These are phyloP conservation scores for Murraya paniculata DNA, from an alignment of 345 rosid genomes.

Conservation along the genomic window DNA sequence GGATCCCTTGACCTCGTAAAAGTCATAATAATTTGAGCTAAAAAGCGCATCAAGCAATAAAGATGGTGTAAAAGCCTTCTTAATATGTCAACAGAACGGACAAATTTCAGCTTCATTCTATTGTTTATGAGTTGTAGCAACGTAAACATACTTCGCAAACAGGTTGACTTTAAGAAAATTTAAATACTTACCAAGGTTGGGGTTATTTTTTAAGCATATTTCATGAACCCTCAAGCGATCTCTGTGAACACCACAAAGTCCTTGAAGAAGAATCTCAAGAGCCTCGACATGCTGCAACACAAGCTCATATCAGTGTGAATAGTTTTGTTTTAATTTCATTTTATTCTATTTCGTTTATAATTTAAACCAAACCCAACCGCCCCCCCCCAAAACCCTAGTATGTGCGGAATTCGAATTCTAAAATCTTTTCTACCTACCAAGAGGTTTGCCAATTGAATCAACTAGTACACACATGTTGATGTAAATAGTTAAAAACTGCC, in stretches of 20 bases:
- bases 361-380: neutral
- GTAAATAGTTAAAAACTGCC: neutral
- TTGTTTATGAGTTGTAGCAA: neutral
- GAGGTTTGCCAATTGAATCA: neutral
- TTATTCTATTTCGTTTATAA: neutral
- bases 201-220: conserved; percentile 70
- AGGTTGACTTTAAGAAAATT: neutral
- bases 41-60: neutral
- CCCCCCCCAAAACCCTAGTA: neutral
- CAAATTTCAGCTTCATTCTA: neutral
- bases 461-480: neutral
- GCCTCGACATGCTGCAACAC: conserved; percentile 86
- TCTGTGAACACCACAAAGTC: conserved; percentile 94
- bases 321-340: neutral
- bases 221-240: conserved; percentile 89
- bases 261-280: conserved; percentile 96
- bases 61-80: neutral
- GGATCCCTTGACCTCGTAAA: neutral
- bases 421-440: neutral
- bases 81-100: neutral
- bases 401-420: neutral
- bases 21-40: neutral
- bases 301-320: neutral
- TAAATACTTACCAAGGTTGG: conserved; percentile 58
- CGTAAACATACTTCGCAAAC: neutral